These are phyloP conservation scores for Chaetomiaceae sp. DNA, from an alignment of 2,329 filamentous ascomycete species.

Conservation along the genomic window DNA sequence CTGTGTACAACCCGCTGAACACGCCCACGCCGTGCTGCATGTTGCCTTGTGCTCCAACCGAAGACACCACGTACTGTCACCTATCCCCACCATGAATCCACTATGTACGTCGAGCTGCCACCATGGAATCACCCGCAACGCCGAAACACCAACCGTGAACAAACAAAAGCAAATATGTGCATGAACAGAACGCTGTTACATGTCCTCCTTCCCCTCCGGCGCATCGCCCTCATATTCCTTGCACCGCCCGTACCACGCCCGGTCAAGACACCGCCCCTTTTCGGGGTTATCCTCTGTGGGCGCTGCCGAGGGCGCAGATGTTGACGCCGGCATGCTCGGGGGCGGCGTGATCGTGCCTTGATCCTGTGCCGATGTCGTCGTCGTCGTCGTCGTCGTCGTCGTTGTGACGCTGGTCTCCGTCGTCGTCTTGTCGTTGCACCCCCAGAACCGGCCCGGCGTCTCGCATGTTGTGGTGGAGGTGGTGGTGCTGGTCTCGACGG, in stretches of 20 bases:
- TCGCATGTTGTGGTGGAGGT: constrained; percentile 37
- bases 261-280: constrained; percentile 8
- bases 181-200: too few species aligned
- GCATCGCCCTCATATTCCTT: constrained; percentile 16
- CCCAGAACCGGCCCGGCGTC: constrained; percentile 52
- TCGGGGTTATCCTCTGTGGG: constrained; percentile 14
- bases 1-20: too few species aligned
- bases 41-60: too few species aligned
- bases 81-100: too few species aligned
- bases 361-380: constrained; percentile 21
- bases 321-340: constrained; percentile 25
- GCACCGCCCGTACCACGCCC: constrained; percentile 23
- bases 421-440: constrained; percentile 41
- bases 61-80: too few species aligned
- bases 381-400: constrained; percentile 22
- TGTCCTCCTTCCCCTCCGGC: constrained; percentile 14
- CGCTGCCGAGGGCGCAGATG: constrained; percentile 25
- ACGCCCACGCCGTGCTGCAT: too few species aligned
- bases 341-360: constrained; percentile 24
- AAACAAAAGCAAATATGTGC: constrained; percentile 5
- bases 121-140: constrained; percentile 5
- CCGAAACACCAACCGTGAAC: constrained; percentile 4
- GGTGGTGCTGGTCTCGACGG: constrained; percentile 13
- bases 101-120: too few species aligned
- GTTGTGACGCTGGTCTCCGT: constrained; percentile 20